A percentile compares a stretch with the other conserved stretches of the same genome.
Conservation (phyloP, 257 asterid species). For the Prunella vulgaris region DNA sequence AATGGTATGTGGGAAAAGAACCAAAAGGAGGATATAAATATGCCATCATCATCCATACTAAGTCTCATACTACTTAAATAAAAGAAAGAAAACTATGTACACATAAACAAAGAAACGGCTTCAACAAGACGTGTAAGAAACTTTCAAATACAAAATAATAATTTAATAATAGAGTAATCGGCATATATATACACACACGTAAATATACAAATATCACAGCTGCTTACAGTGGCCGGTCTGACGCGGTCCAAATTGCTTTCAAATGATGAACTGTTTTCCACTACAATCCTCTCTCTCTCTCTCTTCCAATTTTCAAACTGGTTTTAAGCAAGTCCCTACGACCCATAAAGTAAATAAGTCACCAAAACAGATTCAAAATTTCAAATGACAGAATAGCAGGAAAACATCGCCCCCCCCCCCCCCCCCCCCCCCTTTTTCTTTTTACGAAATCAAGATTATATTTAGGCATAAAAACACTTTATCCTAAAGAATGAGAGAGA, state of each 20-base stretch:
- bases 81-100: slow-evolving; percentile 2
- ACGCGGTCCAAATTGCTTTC: slow-evolving; percentile 18
- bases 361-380: background rate
- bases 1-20: slow-evolving; percentile 10
- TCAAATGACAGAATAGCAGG: background rate
- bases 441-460: background rate
- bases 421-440: no score
- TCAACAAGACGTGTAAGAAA: slow-evolving; percentile 62
- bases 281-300: background rate
- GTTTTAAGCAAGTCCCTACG: background rate
- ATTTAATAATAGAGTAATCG: background rate
- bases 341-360: background rate
- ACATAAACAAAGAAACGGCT: slow-evolving; percentile 36
- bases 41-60: slow-evolving; percentile 23
- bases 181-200: slow-evolving; percentile 17
- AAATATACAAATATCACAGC: slow-evolving; percentile 34
- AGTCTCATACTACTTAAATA: slow-evolving; percentile 11
- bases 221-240: slow-evolving; percentile 19
- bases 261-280: background rate
- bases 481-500: background rate
- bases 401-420: background rate
- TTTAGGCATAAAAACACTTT: background rate
- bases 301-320: background rate
- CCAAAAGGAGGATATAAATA: slow-evolving; percentile 13
- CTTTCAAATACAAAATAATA: slow-evolving; percentile 31